Evolutionary conservation across 495 filamentous ascomycete genomes (phyloP), one percentile per base, ranked within the genome.

Genomic region (Tuber indicum): DNA sequence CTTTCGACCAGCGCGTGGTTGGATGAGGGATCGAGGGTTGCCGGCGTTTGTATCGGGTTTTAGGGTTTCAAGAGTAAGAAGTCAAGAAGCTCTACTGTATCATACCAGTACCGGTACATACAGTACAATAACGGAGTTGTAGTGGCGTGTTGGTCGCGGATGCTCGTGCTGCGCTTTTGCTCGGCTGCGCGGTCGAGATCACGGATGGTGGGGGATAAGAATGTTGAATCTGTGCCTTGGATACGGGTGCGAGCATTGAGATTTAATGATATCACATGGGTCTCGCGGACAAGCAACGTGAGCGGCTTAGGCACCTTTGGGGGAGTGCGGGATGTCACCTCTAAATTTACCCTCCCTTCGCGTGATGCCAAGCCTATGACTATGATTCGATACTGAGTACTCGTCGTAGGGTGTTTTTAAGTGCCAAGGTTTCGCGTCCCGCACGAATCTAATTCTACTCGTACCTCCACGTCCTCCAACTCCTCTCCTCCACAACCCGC

Each of bases 391-490:
- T 76, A 41, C 39, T 41, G 32, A 32, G 32, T 32, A 32, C 32
- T 32, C 32, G 32, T 32, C 39, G 39, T 5, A 80, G 72, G 74
- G 75, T 78, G 70, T 39, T 39, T 73, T 52, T 44, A 52, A 58
- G 52, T 66, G 78, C 78, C 77, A 80, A 80, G 78, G 79, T 47
- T 79, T 80, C 78, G 78, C 78, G 78, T 80, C 78, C 78, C 80
- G 71, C 75, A 70, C 71, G 16, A 49, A 77, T 73, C 72, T 72
- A 66, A 70, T n/a, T 78, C 75, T 19, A 70, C 32, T 32, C 32
- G 1, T 32, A 32, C 72, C 26, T 58, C 44, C 49, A 80, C 77
- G 76, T 79, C 78, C 72, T 79, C 73, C 72, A 32, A 36, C 72
- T 23, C 76, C 58, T 36, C 49, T 74, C 70, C 76, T 66, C 77